Base-by-base conservation (phyloP, 179 eudicot species). In the Beta corolliflora region DNA sequence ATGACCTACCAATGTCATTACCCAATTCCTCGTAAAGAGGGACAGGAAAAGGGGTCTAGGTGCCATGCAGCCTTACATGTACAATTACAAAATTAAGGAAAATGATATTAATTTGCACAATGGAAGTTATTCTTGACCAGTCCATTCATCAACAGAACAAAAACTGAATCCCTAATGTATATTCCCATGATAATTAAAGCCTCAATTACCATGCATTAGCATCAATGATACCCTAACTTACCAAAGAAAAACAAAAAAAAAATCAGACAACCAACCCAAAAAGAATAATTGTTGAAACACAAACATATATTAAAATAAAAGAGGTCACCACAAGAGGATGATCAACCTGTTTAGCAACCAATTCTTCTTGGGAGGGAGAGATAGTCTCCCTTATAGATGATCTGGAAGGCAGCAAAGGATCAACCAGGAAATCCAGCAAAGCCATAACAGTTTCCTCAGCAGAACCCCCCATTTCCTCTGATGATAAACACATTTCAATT, bases 261-360 rank as follows among this genome's bases (percentile, higher is more conserved):
- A 61, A 61, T 69, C 63, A 65, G 9, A 54, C 59, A 65, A 65
- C 23, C 69, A 64, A 12, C 60, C 46, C 21, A 12, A 80, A 46
- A 11, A n/a, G 50, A 44, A 58, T 0, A 0, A 45, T 48, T 23
- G 5, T 60, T 15, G 13, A 64, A 44, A 0, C 0, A 69, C 59
- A 31, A n/a, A 7, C 14, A 70, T 64, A 75, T 41, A 1, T 44
- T 73, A 59, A 12, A 16, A 45, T 0, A 68, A 64, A 9, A 74
- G 59, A 31, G n/a, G 23, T 19, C 21, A 71, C 23, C 21, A 71
- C 23, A 25, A 59, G 31, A 66, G 0, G 71, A 73, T 77, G 29
- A 74, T 67, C 74, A 67, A 95, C 99, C 95, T 95, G 99, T 78
- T 87, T 95, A 60, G 99, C 92, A 66, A 93, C 90, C 56, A 83